Conservation (phyloP, 495 filamentous ascomycete genomes). For the Sordaria brevicollis region DNA sequence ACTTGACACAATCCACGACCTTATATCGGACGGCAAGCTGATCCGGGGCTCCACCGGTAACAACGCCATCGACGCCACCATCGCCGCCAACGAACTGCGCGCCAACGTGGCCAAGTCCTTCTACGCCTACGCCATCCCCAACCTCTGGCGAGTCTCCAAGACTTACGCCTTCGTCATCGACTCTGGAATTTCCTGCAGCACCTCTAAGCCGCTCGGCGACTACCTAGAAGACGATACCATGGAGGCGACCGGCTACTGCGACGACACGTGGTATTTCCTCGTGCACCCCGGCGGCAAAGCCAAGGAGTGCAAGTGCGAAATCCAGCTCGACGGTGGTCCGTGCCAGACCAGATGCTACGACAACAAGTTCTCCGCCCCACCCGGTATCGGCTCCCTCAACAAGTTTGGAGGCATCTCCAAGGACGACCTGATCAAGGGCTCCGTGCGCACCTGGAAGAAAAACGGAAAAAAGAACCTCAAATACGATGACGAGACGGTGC, state of each 20-base stretch:
- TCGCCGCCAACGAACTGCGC: not conserved
- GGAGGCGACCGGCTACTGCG: conserved; percentile 13
- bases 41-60: conserved; percentile 8
- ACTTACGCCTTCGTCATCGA: conserved; percentile 23
- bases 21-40: conserved; percentile 21
- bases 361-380: conserved; percentile 10
- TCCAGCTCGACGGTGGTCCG: not conserved
- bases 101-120: conserved; percentile 9
- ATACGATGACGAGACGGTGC: no score
- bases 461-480: conserved; percentile 25
- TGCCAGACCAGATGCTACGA: conserved; percentile 2
- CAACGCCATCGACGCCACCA: not conserved
- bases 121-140: conserved; percentile 23
- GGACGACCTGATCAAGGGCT: conserved; percentile 17
- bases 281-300: conserved; percentile 10
- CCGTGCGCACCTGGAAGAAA: conserved; percentile 18
- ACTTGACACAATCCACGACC: conserved; percentile 3
- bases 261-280: conserved; percentile 21
- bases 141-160: conserved; percentile 16
- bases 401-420: conserved; percentile 14
- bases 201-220: conserved; percentile 7
- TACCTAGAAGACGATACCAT: conserved; percentile 14
- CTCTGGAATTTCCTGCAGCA: conserved; percentile 18
- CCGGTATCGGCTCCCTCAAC: conserved; percentile 15
- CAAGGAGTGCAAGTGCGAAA: not conserved